These are phyloP conservation scores for Aspergillus versicolor DNA, from an alignment of 2,329 filamentous ascomycete species.

Conservation along the genomic window DNA sequence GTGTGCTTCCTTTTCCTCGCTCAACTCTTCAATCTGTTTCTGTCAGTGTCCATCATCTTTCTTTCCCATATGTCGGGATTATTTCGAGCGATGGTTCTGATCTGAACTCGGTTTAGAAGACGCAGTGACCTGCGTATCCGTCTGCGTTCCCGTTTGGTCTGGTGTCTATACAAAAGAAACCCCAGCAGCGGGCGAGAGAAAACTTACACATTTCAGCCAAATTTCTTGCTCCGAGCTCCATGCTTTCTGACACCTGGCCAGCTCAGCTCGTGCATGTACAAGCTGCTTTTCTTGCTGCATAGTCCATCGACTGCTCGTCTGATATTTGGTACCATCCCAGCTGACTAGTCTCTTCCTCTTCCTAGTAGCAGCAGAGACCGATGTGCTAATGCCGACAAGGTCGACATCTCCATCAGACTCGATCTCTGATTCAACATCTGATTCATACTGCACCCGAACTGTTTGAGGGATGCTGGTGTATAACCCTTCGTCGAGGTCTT, in stretches of 20 bases:
- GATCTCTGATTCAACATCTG: not conserved
- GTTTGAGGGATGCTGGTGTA: not conserved
- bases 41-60: not conserved
- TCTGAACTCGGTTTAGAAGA: not conserved
- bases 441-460: constrained; percentile 1
- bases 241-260: constrained; percentile 35
- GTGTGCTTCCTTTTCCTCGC: constrained; percentile 35
- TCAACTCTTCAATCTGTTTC: constrained; percentile 29
- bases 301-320: constrained; percentile 27
- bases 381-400: not conserved
- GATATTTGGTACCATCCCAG: constrained; percentile 30
- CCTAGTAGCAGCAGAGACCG: not conserved
- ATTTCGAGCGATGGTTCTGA: not conserved
- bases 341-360: constrained; percentile 22
- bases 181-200: not conserved
- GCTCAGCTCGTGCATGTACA: constrained; percentile 25
- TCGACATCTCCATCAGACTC: not conserved
- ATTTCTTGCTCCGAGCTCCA: constrained; percentile 39
- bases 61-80: not conserved
- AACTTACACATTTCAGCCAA: constrained; percentile 35
- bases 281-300: constrained; percentile 30
- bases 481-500: constrained; percentile 1
- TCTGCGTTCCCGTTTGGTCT: not conserved
- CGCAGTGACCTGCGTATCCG: not conserved
- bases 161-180: not conserved